Base-by-base conservation (phyloP, 2,329 filamentous ascomycete species). In the Thielaviopsis musarum region DNA sequence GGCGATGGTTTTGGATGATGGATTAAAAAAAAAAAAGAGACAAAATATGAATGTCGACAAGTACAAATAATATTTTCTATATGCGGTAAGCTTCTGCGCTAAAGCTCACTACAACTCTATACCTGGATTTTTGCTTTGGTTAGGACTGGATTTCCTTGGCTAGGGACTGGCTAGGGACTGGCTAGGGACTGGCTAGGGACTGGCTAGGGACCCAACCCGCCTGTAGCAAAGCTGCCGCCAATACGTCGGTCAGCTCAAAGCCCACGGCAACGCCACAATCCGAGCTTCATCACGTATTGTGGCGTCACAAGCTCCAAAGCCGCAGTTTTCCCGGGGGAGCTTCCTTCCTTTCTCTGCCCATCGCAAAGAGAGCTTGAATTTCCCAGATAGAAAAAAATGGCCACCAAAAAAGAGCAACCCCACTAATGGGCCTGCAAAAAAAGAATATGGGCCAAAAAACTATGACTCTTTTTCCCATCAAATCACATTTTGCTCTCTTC, bases 401-500 rank as follows among this genome's bases (percentile, higher is more conserved):
- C 56, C 56, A 51, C 45, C 48, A 58, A 58, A 52, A 58, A 22
- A 10, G 6, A 38, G 17, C 21, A 51, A 52, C 56, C 45, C 56
- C 56, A 58, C 56, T 48, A 58, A 52, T 19, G 21, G 6, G 19
- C 26, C 21, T 45, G 48, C 49, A 58, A 52, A 52, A 45, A 34
- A 56, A 34, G 9, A 34, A 34, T 34, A 34, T 34, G 30, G 30
- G 54, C 22, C 30, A 34, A 41, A 57, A 61, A 61, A 61, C 41
- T 61, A 57, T 61, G 60, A 61, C 60, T 61, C 60, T 61, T 61
- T 49, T 34, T 55, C 19, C 56, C 57, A 52, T 38, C 60, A 54
- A 59, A 56, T 60, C 54, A 59, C 59, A 54, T 52, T 56, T 41
- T 34, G 30, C 30, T 34, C 49, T 51, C 53, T 45, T 24, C 56